These are phyloP conservation scores for Skeletonema tropicum DNA, from an alignment of 108 stramenopile species.

Conservation along the genomic window DNA sequence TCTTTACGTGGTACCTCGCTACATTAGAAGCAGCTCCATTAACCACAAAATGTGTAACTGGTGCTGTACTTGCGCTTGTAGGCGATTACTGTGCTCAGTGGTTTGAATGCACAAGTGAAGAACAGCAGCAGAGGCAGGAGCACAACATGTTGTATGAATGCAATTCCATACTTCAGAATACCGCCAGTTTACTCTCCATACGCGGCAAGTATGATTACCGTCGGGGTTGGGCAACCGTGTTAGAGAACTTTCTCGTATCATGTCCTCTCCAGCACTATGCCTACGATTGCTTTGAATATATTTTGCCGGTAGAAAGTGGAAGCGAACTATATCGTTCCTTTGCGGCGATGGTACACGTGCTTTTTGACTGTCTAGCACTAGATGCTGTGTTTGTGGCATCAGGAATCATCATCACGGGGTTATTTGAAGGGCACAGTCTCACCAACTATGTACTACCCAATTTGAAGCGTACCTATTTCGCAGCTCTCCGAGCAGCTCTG, in stretches of 20 bases:
- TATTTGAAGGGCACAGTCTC: slow-evolving; percentile 64
- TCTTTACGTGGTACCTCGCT: slow-evolving; percentile 47
- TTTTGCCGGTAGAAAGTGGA: slow-evolving; percentile 50
- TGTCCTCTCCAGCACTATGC: slow-evolving; percentile 77
- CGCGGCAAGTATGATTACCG: slow-evolving; percentile 52
- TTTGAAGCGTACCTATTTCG: slow-evolving; percentile 49
- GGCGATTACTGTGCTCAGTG: slow-evolving; percentile 71
- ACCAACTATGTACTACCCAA: slow-evolving; percentile 42
- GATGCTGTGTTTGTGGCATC: slow-evolving; percentile 71
- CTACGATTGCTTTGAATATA: slow-evolving; percentile 66
- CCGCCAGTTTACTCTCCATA: slow-evolving; percentile 3
- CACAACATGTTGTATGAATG: not conserved
- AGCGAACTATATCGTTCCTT: slow-evolving; percentile 23
- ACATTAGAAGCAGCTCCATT: slow-evolving; percentile 51
- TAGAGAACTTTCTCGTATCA: slow-evolving; percentile 65
- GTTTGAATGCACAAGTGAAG: slow-evolving; percentile 32
- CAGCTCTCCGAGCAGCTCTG: slow-evolving; percentile 67
- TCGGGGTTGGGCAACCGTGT: slow-evolving; percentile 54
- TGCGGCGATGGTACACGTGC: slow-evolving; percentile 63
- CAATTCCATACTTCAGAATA: not conserved
- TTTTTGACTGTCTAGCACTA: slow-evolving; percentile 58
- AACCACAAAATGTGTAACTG: slow-evolving; percentile 64
- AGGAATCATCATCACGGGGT: slow-evolving; percentile 55
- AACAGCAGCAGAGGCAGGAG: not conserved
- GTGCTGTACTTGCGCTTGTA: slow-evolving; percentile 51